phyloP scores from a whole-genome alignment of 208 protist species.

The Novymonas esmeraldas region DNA sequence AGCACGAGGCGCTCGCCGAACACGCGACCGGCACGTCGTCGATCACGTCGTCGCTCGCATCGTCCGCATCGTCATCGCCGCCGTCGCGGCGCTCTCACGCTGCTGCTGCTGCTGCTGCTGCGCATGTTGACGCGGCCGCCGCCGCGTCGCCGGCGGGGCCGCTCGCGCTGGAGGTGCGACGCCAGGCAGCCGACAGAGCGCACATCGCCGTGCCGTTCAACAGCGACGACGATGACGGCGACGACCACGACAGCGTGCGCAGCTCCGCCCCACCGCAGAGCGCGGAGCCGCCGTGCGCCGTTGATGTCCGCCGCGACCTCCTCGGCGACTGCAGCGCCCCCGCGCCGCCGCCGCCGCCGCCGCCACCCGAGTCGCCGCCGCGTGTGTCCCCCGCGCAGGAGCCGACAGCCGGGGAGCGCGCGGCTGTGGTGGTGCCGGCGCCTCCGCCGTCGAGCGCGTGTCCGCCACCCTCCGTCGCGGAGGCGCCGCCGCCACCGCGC shows the following conservation, averaged over 20 bases:
- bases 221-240: constrained; percentile 9
- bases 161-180: constrained; percentile 37
- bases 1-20: constrained; percentile 47
- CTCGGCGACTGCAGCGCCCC: background rate
- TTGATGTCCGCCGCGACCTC: constrained; percentile 4
- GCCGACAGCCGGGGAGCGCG: background rate
- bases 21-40: constrained; percentile 2
- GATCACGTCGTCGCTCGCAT: background rate
- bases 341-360: background rate
- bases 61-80: constrained; percentile 3
- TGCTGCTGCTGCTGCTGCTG: background rate
- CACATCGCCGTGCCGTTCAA: constrained; percentile 37
- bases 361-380: background rate
- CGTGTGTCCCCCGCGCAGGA: background rate
- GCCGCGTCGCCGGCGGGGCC: too few relatives aligned
- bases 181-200: constrained; percentile 33
- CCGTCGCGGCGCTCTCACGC: too few relatives aligned
- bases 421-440: background rate
- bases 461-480: background rate
- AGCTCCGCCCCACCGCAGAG: constrained; percentile 3
- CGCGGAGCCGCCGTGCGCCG: background rate
- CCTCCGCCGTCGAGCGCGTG: background rate
- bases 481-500: background rate
- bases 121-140: too few relatives aligned
- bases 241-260: background rate